Conservation (phyloP, 2,329 filamentous ascomycete genomes). For the Cercospora nicotianae region DNA sequence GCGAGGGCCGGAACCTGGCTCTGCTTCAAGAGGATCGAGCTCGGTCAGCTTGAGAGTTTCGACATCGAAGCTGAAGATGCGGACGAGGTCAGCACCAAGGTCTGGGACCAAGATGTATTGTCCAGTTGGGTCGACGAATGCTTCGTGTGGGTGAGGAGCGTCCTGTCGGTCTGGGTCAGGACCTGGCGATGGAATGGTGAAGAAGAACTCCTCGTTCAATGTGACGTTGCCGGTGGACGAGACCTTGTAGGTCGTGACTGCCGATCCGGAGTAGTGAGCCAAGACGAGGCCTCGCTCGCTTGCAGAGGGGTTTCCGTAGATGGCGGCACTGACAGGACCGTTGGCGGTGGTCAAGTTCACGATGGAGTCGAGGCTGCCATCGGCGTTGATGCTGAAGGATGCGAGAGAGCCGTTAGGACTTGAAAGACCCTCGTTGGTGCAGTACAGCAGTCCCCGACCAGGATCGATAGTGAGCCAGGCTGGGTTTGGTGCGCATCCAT, state of each 20-base stretch:
- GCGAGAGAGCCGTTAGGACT: slow-evolving; percentile 52
- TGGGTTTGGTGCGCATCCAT: slow-evolving; percentile 55
- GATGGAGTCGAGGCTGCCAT: slow-evolving; percentile 43
- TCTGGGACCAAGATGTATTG: slow-evolving; percentile 42
- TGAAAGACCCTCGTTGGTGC: slow-evolving; percentile 59
- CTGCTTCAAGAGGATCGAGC: slow-evolving; percentile 30
- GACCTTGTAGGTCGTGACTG: slow-evolving; percentile 48
- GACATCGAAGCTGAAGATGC: slow-evolving; percentile 36
- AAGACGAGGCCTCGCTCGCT: slow-evolving; percentile 41
- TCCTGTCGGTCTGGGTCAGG: slow-evolving; percentile 38
- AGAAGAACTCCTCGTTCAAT: slow-evolving; percentile 35
- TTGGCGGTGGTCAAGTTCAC: slow-evolving; percentile 39
- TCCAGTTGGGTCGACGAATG: slow-evolving; percentile 41
- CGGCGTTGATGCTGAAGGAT: slow-evolving; percentile 40
- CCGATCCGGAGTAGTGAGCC: slow-evolving; percentile 45
- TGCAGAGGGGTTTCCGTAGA: slow-evolving; percentile 43
- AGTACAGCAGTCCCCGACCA: slow-evolving; percentile 55
- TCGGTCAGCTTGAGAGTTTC: slow-evolving; percentile 32
- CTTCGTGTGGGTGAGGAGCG: slow-evolving; percentile 41
- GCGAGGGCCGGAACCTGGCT: slow-evolving; percentile 39
- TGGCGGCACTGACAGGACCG: slow-evolving; percentile 45
- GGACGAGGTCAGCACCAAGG: slow-evolving; percentile 41
- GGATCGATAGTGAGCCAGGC: slow-evolving; percentile 62
- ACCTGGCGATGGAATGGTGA: slow-evolving; percentile 34
- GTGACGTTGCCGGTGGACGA: slow-evolving; percentile 52